Base-by-base conservation (phyloP, 176 grass and related monocot species). In the Cenchrus fungigraminus region DNA sequence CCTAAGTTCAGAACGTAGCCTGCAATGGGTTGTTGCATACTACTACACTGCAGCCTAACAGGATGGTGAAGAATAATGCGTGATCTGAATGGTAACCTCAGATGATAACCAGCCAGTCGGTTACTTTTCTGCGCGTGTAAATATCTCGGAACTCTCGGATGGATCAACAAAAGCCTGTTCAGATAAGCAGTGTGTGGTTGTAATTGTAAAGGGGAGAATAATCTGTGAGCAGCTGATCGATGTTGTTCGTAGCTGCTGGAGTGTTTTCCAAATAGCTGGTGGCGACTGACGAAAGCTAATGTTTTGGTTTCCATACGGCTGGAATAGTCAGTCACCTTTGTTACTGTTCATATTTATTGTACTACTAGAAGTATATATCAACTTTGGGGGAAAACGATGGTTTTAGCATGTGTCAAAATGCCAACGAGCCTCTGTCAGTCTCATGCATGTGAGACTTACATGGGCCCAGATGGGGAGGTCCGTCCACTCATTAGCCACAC, bases 1-100 rank as follows among this genome's bases (percentile, higher is more conserved):
- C n/a, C 49, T 67, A 42, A 40, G 8, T 82, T 77, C 63, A 52
- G 62, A 68, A 87, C 37, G 73, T 12, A 51, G 29, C 29, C 25
- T 15, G 72, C 31, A 22, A 46, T 7, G 19, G 42, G 19, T 22
- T 46, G 40, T 43, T 71, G 45, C 69, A 50, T 8, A 22, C 25
- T 25, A 25, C 25, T 25, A 25, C 6, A 5, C 45, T 59, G 52
- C 40, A 43, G 2, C 32, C 19, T 19, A 12, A 74, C 61, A 43
- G 34, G 19, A 59, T 2, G 52, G 16, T 55, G 53, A 65, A 9
- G 8, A 6, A 53, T 4, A 5, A 52, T 9, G 25, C 0, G 25
- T 25, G 25, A 34, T 75, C 60, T 40, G 32, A 29, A 58, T 51
- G 56, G 1, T 68, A 12, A 12, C 13, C 60, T 69, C 71, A 49